A percentile compares a stretch with the other conserved stretches of the same genome.
phyloP scores from a whole-genome alignment of 106 monocot species.

The Vanilla planifolia region DNA sequence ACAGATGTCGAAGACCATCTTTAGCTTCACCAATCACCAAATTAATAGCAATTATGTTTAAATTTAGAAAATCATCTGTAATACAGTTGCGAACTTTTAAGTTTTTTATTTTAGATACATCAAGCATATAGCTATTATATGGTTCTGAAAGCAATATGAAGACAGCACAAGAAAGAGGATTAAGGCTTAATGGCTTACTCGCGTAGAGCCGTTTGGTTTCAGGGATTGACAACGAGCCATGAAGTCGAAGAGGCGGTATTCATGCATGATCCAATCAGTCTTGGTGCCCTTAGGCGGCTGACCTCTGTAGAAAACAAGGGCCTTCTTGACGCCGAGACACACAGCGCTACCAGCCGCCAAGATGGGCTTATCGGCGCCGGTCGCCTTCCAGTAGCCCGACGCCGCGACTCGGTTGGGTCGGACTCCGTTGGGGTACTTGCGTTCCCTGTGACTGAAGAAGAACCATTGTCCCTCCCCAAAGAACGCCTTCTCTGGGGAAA shows the following conservation, averaged over 20 bases:
- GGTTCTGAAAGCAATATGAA: no score
- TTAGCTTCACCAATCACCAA: no score
- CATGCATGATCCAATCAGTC: slow-evolving; percentile 79
- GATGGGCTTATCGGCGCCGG: slow-evolving; percentile 37
- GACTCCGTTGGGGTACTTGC: slow-evolving; percentile 29
- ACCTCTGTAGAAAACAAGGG: slow-evolving; percentile 36
- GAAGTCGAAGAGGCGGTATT: slow-evolving; percentile 35
- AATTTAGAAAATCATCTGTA: not conserved
- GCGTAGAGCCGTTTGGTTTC: not conserved
- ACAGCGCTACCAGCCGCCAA: slow-evolving; percentile 5
- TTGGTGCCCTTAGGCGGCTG: slow-evolving; percentile 32
- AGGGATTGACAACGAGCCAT: not conserved
- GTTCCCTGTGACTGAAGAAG: slow-evolving; percentile 29
- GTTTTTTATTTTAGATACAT: not conserved
- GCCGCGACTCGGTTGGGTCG: slow-evolving; percentile 27
- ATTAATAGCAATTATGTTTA: no score
- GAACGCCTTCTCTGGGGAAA: slow-evolving; percentile 21
- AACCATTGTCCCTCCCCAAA: slow-evolving; percentile 47
- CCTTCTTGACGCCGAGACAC: slow-evolving; percentile 43
- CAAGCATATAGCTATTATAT: no score
- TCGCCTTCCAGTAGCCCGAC: slow-evolving; percentile 29
- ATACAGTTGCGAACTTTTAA: not conserved
- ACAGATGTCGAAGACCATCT: no score
- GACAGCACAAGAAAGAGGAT: no score
- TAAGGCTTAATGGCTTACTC: not conserved